Evolutionary conservation across 2,329 filamentous ascomycete species (phyloP).

Genomic region (Nemania serpens): DNA sequence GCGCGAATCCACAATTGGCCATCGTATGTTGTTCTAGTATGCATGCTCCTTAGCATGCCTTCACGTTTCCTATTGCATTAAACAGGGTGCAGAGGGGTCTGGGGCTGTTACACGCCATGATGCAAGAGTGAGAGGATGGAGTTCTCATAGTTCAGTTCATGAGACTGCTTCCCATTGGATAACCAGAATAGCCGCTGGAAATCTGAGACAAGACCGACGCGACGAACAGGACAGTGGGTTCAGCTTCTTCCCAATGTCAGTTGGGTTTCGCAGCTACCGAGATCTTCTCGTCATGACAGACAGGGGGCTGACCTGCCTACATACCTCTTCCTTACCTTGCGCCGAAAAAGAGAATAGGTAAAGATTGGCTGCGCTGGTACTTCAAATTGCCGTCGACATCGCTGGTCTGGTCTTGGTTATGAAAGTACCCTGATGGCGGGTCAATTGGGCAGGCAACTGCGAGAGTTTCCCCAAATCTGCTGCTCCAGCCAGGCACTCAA

Average conservation of each 20-base stretch:
- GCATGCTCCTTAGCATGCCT: conserved; percentile 3
- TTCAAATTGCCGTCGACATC: too few relatives aligned
- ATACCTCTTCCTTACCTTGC: too few relatives aligned
- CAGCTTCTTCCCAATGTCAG: background rate
- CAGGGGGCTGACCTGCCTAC: too few relatives aligned
- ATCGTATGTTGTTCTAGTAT: background rate
- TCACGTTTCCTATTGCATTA: background rate
- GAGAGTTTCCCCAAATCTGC: conserved; percentile 10
- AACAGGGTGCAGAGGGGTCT: background rate
- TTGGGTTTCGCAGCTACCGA: conserved; percentile 4
- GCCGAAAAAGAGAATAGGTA: too few relatives aligned
- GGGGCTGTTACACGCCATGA: background rate
- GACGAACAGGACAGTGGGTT: background rate
- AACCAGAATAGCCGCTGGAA: background rate
- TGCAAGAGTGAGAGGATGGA: background rate
- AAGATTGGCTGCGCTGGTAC: conserved; percentile 4
- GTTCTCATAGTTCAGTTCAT: background rate
- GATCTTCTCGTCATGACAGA: too few relatives aligned
- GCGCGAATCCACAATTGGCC: background rate
- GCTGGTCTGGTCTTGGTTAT: background rate
- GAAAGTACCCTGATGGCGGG: conserved; percentile 16
- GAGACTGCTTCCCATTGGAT: background rate
- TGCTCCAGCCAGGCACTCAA: conserved; percentile 15
- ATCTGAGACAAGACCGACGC: background rate
- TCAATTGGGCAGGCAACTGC: background rate